These are phyloP conservation scores for Stachybotrys chartarum DNA, from an alignment of 2,329 filamentous ascomycete species.

Conservation along the genomic window DNA sequence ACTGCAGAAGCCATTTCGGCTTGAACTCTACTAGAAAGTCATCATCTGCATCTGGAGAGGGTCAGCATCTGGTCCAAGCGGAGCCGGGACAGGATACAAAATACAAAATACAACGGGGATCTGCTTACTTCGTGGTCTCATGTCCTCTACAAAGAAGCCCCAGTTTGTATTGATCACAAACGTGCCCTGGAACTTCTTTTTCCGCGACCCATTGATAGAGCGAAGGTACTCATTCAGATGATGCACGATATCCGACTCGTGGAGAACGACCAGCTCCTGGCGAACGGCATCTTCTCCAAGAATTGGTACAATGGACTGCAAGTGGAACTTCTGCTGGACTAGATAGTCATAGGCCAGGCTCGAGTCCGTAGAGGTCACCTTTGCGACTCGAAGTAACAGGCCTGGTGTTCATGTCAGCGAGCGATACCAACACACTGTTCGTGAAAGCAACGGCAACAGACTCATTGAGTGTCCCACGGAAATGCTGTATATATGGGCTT, in stretches of 20 bases:
- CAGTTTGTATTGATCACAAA: constrained; percentile 48
- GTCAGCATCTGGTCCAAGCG: constrained; percentile 2
- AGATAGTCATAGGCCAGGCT: constrained; percentile 28
- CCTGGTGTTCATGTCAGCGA: constrained; percentile 10
- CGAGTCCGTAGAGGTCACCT: constrained; percentile 21
- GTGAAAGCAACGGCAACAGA: too few species aligned
- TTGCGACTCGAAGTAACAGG: constrained; percentile 31
- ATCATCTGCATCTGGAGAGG: constrained; percentile 17
- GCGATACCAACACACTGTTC: too few species aligned
- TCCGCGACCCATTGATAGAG: constrained; percentile 36
- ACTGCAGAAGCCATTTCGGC: constrained; percentile 77
- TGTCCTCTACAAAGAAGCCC: constrained; percentile 68
- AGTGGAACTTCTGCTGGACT: constrained; percentile 28
- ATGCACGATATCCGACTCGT: constrained; percentile 26
- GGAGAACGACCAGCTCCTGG: constrained; percentile 30
- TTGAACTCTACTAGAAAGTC: constrained; percentile 63
- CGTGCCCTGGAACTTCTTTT: constrained; percentile 40
- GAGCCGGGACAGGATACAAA: background rate
- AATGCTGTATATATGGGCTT: constrained; percentile 2
- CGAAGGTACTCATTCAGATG: constrained; percentile 47
- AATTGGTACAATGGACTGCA: constrained; percentile 23
- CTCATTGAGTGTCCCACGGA: too few species aligned
- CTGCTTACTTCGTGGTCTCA: constrained; percentile 36
- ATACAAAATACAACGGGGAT: background rate
- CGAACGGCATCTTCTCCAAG: constrained; percentile 25